Evolutionary conservation across 2,329 filamentous ascomycete species (phyloP).

Genomic region (Dactylellina parvicollis): DNA sequence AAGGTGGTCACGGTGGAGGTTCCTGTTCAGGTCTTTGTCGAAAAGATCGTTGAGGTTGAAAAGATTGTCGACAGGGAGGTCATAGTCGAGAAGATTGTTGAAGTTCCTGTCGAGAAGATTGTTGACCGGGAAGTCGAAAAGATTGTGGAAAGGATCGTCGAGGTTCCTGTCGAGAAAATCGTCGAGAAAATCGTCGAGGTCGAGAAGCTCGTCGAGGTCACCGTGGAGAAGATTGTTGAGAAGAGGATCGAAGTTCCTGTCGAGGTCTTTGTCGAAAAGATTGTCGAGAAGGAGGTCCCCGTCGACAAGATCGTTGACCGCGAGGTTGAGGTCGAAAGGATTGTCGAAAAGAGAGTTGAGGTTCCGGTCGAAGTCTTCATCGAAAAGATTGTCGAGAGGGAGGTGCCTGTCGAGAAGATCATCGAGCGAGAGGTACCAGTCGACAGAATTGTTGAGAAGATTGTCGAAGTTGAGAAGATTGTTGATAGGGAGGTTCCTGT

Average conservation of each 20-base stretch:
- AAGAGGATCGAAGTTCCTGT: conserved; percentile 28
- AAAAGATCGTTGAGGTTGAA: conserved; percentile 38
- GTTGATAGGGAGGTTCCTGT: conserved; percentile 35
- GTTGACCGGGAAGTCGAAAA: conserved; percentile 18
- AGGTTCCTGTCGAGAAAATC: conserved; percentile 33
- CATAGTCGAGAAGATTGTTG: conserved; percentile 20
- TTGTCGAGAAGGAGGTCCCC: conserved; percentile 33
- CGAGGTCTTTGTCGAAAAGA: conserved; percentile 31
- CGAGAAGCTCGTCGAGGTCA: no score
- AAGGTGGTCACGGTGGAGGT: conserved; percentile 29
- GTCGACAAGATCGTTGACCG: no score
- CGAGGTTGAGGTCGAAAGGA: conserved; percentile 41
- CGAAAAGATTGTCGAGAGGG: conserved; percentile 40
- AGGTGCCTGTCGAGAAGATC: conserved; percentile 43
- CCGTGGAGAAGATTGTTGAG: conserved; percentile 47
- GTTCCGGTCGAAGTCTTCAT: conserved; percentile 30
- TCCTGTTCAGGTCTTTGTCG: conserved; percentile 31
- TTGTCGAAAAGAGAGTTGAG: conserved; percentile 44
- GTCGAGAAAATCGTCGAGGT: conserved; percentile 26
- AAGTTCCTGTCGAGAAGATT: conserved; percentile 23
- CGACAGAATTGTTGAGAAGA: conserved; percentile 45
- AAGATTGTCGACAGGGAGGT: conserved; percentile 34
- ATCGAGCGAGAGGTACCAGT: conserved; percentile 27
- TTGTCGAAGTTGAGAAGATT: conserved; percentile 36
- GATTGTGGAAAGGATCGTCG: conserved; percentile 30